These are phyloP conservation scores for Coemansia sp. DNA, from an alignment of 192 early-diverging fungal species.

Conservation along the genomic window DNA sequence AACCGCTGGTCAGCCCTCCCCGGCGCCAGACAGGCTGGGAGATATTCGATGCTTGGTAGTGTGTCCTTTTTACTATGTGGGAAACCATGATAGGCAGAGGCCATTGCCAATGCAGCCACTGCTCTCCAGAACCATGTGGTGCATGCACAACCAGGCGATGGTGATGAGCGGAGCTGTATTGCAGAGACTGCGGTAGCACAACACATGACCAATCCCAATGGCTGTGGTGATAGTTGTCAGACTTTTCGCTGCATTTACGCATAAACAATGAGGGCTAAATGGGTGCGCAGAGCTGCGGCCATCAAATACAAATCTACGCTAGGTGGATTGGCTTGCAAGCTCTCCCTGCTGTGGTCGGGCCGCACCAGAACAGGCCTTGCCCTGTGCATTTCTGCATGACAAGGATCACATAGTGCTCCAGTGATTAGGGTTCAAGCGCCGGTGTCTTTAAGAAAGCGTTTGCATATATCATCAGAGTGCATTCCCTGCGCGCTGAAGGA, in stretches of 20 bases:
- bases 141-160: background rate
- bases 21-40: background rate
- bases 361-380: background rate
- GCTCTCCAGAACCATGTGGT: background rate
- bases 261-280: background rate
- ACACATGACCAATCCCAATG: background rate
- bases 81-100: background rate
- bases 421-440: background rate
- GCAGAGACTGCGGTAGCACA: background rate
- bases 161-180: background rate
- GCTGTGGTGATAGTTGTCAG: background rate
- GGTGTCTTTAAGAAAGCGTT: slow-evolving; percentile 25
- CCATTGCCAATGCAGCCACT: background rate
- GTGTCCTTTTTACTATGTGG: background rate
- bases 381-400: background rate
- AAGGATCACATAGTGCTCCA: background rate
- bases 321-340: background rate
- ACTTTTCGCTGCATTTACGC: background rate
- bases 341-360: no score
- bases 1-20: background rate
- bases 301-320: background rate
- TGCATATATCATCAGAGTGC: slow-evolving; percentile 48
- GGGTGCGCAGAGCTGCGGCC: background rate
- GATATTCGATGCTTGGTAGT: background rate
- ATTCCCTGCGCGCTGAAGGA: slow-evolving; percentile 33